Evolutionary conservation across 1,284 basidiomycete genomes (phyloP).

Genomic region (Apiotrichum laibachii): DNA sequence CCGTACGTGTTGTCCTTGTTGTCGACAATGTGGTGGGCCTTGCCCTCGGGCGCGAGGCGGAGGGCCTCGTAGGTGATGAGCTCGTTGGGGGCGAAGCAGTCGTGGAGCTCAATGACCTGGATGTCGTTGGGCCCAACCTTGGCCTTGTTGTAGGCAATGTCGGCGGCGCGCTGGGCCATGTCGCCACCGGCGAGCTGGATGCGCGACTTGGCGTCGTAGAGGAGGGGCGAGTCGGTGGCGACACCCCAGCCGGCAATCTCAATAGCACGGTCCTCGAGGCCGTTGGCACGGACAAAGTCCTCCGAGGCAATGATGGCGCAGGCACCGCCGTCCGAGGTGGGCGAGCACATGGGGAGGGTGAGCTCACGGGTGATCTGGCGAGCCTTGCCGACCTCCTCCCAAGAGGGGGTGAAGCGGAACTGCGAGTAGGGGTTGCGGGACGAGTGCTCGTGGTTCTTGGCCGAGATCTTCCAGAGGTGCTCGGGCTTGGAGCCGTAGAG

Average conservation of each 20-base stretch:
- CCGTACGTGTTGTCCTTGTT: conserved; percentile 23
- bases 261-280: conserved; percentile 23
- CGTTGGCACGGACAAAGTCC: conserved; percentile 19
- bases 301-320: conserved; percentile 19
- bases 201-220: conserved; percentile 19
- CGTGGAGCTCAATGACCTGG: conserved; percentile 27
- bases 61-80: conserved; percentile 23
- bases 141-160: conserved; percentile 19
- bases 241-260: conserved; percentile 18
- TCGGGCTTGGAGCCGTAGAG: conserved; percentile 17
- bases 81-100: conserved; percentile 28
- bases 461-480: conserved; percentile 20
- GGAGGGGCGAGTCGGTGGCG: conserved; percentile 18
- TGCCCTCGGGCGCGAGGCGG: conserved; percentile 15
- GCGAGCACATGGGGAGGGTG: conserved; percentile 26
- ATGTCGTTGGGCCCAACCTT: conserved; percentile 17
- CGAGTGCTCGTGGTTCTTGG: conserved; percentile 26
- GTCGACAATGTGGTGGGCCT: conserved; percentile 23
- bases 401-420: conserved; percentile 20
- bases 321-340: conserved; percentile 21
- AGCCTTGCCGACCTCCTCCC: conserved; percentile 14
- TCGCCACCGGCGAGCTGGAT: conserved; percentile 23
- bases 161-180: conserved; percentile 19
- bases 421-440: conserved; percentile 25
- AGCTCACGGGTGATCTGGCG: conserved; percentile 25